Evolutionary conservation across 2,329 filamentous ascomycete genomes (phyloP).

Genomic region (Dactylellina leptospora): DNA sequence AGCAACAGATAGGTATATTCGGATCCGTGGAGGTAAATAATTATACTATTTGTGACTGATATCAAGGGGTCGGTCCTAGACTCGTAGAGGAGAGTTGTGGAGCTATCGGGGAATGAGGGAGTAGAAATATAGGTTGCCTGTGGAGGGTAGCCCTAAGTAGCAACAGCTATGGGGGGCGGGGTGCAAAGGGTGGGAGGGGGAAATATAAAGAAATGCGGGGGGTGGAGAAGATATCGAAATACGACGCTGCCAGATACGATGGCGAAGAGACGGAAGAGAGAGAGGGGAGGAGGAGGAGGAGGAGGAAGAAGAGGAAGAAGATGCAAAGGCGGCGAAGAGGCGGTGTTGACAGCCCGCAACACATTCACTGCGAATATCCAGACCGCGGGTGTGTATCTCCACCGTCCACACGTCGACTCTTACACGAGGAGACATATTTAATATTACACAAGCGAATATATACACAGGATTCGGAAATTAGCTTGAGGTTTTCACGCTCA

Average conservation of each 20-base stretch:
- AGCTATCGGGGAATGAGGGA: no score
- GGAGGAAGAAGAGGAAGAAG: not conserved
- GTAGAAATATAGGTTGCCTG: no score
- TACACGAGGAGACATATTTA: no score
- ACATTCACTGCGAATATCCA: not conserved
- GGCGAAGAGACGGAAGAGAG: not conserved
- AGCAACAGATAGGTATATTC: no score
- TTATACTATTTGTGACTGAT: slow-evolving; percentile 9
- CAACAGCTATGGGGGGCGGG: no score
- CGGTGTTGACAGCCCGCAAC: not conserved
- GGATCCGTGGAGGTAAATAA: no score
- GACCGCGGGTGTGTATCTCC: no score
- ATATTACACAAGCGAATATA: not conserved
- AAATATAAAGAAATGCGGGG: no score
- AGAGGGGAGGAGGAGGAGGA: not conserved
- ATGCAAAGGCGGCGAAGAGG: not conserved
- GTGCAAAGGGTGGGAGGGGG: no score
- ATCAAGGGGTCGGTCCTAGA: not conserved
- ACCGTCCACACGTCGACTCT: no score
- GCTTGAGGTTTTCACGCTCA: not conserved
- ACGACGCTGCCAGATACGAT: not conserved
- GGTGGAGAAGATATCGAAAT: not conserved
- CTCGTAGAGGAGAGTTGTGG: no score
- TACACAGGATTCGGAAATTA: not conserved
- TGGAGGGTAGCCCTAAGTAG: no score